Evolutionary conservation across 495 filamentous ascomycete genomes (phyloP).

Genomic region (Trichoderma asperelloides): DNA sequence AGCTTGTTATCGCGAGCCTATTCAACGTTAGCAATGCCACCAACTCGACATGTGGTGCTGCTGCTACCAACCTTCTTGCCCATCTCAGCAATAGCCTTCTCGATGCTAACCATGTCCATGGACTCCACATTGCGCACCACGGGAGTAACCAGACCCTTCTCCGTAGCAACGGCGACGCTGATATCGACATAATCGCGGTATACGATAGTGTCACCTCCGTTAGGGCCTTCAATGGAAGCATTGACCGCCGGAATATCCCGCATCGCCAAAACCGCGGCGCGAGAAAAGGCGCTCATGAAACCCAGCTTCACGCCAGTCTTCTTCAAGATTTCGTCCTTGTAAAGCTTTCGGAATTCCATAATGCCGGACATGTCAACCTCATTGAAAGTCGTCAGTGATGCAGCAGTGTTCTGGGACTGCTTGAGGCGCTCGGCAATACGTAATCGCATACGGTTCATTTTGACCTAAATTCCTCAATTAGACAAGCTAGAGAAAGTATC

Average conservation of each 20-base stretch:
- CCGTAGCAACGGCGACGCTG: conserved; percentile 92
- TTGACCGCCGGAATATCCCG: conserved; percentile 92
- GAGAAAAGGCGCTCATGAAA: conserved; percentile 97
- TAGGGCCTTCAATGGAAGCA: conserved; percentile 91
- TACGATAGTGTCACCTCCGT: conserved; percentile 93
- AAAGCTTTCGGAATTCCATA: conserved; percentile 93
- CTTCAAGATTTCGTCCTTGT: conserved; percentile 94
- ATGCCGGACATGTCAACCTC: conserved; percentile 98
- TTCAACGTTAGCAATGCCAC: conserved; percentile 15
- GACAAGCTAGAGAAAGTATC: background rate
- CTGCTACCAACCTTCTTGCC: conserved; percentile 69
- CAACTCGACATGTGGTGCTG: background rate
- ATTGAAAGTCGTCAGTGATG: conserved; percentile 96
- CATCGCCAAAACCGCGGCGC: conserved; percentile 87
- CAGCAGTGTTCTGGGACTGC: conserved; percentile 98
- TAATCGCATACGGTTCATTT: conserved; percentile 99
- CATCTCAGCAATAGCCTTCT: conserved; percentile 84
- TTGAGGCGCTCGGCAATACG: conserved; percentile 95
- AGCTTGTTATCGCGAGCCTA: conserved; percentile 92
- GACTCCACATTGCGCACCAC: conserved; percentile 89
- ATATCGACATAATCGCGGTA: conserved; percentile 98
- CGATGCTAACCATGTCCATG: conserved; percentile 80
- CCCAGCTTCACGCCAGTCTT: conserved; percentile 96
- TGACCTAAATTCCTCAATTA: conserved; percentile 51
- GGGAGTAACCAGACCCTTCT: conserved; percentile 94